These are phyloP conservation scores for Wickerhamomyces kurtzmanii DNA, from an alignment of 805 yeast species.

Conservation along the genomic window DNA sequence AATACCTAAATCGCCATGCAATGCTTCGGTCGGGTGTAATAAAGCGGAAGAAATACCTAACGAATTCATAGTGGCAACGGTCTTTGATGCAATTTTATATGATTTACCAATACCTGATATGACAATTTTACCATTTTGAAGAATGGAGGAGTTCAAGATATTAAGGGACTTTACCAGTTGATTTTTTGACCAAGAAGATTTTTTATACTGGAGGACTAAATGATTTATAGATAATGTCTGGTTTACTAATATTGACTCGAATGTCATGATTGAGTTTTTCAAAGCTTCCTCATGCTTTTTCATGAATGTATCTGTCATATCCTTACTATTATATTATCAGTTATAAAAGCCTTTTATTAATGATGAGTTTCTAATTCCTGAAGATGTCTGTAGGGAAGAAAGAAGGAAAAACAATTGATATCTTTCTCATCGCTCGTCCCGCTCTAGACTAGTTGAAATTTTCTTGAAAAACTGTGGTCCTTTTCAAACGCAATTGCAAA, in stretches of 20 bases:
- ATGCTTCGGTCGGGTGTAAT: constrained; percentile 79
- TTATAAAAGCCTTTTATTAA: too few relatives aligned
- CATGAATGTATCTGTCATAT: neutral
- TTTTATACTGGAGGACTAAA: constrained; percentile 33
- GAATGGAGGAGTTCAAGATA: constrained; percentile 23
- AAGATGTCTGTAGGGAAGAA: neutral
- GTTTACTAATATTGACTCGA: constrained; percentile 29
- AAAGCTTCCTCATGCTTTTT: constrained; percentile 11
- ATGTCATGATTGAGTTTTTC: constrained; percentile 16
- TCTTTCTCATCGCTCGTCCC: too few relatives aligned
- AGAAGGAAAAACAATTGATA: neutral
- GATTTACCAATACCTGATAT: constrained; percentile 83
- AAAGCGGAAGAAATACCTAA: constrained; percentile 57
- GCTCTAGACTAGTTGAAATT: too few relatives aligned
- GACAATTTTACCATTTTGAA: constrained; percentile 57
- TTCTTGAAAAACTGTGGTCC: too few relatives aligned
- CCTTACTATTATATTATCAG: neutral
- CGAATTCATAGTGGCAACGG: constrained; percentile 77
- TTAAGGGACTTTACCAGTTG: constrained; percentile 34
- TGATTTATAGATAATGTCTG: constrained; percentile 39
- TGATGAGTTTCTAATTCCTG: too few relatives aligned
- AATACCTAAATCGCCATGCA: constrained; percentile 84
- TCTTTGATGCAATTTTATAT: constrained; percentile 65
- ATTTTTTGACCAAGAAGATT: constrained; percentile 32
- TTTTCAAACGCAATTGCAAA: too few relatives aligned